These are phyloP conservation scores for Scalesia atractyloides DNA, from an alignment of 129 eudicot genomes.

Conservation along the genomic window DNA sequence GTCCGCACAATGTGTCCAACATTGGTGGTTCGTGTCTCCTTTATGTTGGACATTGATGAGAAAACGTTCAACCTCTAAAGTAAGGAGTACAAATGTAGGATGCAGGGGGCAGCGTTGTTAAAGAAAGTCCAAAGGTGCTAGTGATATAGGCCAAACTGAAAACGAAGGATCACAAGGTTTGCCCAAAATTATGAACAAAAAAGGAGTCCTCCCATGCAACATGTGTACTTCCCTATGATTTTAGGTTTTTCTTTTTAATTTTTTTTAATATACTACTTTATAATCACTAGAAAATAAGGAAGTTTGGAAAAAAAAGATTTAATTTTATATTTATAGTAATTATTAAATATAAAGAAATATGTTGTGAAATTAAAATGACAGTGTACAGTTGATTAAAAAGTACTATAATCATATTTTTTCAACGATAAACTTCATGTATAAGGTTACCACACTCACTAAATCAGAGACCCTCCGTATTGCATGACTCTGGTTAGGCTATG, in stretches of 20 bases:
- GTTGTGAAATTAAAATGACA: too few relatives aligned
- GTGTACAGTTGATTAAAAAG: too few relatives aligned
- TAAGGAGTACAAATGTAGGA: slow-evolving; percentile 15
- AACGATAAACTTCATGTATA: too few relatives aligned
- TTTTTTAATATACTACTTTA: neutral
- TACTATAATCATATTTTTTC: too few relatives aligned
- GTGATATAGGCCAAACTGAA: slow-evolving; percentile 11
- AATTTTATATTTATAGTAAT: neutral
- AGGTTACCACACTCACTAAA: too few relatives aligned
- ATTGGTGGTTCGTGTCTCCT: slow-evolving; percentile 7
- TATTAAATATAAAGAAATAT: neutral
- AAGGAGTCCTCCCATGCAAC: neutral
- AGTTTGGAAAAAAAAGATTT: neutral
- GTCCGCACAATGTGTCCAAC: neutral
- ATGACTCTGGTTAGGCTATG: too few relatives aligned
- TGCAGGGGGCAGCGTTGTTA: neutral
- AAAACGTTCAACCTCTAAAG: neutral
- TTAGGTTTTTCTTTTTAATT: neutral
- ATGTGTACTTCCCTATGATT: neutral
- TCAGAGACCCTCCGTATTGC: too few relatives aligned
- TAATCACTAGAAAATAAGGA: neutral
- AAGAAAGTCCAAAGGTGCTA: slow-evolving; percentile 20
- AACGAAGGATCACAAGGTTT: slow-evolving; percentile 14
- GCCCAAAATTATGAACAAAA: neutral
- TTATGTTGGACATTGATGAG: slow-evolving; percentile 5